Evolutionary conservation across 192 early-diverging fungal genomes (phyloP).

Genomic region (Gorgonomyces haynaldii): DNA sequence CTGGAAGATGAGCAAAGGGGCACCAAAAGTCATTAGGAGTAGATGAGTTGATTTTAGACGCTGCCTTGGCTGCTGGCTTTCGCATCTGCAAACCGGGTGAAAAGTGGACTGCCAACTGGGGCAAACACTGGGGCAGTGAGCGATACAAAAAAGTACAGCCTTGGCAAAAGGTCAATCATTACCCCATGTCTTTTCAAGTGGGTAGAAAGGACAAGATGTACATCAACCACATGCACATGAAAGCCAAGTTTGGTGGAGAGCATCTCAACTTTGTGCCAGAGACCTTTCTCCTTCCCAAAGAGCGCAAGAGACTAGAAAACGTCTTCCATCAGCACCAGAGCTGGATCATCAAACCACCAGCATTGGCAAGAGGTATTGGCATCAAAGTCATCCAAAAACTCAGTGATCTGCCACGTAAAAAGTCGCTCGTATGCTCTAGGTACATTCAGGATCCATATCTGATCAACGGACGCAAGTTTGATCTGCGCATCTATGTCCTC

Average conservation of each 20-base stretch:
- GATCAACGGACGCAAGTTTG: constrained; percentile 46
- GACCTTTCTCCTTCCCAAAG: constrained; percentile 25
- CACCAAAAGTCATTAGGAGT: constrained; percentile 37
- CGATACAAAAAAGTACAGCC: constrained; percentile 23
- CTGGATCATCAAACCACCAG: constrained; percentile 44
- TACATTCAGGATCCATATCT: constrained; percentile 37
- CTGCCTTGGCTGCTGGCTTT: constrained; percentile 23
- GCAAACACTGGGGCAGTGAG: constrained; percentile 27
- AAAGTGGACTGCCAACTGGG: constrained; percentile 34
- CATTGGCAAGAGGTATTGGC: constrained; percentile 34
- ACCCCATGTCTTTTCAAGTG: constrained; percentile 36
- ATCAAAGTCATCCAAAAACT: constrained; percentile 25
- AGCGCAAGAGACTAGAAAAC: constrained; percentile 13
- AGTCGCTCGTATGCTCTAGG: constrained; percentile 12
- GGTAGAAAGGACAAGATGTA: constrained; percentile 36
- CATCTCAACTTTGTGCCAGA: constrained; percentile 28
- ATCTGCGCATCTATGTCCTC: constrained; percentile 45
- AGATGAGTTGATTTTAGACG: constrained; percentile 10
- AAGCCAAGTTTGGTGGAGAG: background rate
- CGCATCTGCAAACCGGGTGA: constrained; percentile 22
- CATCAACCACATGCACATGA: background rate
- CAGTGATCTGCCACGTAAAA: constrained; percentile 24
- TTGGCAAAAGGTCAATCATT: constrained; percentile 45
- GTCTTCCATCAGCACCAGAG: constrained; percentile 14
- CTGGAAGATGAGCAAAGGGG: constrained; percentile 31